A percentile compares a stretch with the other conserved stretches of the same genome.
Conservation (phyloP, 129 eudicot genomes). For the Flaveria robusta region DNA sequence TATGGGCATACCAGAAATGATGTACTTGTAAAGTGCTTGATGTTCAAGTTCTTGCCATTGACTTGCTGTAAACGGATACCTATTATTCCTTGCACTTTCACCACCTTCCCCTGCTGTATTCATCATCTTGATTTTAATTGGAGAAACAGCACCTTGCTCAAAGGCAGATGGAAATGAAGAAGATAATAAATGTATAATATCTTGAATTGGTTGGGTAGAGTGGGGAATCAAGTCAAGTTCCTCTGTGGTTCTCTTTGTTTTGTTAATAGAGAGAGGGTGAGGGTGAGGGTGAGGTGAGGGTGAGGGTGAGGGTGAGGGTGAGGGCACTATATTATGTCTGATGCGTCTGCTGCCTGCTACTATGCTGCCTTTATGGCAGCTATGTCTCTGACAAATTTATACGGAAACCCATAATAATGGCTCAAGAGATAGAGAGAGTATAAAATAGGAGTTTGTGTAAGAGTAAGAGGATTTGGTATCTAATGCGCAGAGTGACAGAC, state of each 20-base stretch:
- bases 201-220: too few relatives aligned
- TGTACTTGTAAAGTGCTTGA: constrained; percentile 89
- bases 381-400: constrained; percentile 63
- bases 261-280: too few relatives aligned
- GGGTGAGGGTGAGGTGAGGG: not conserved
- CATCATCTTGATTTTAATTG: constrained; percentile 31
- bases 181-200: too few relatives aligned
- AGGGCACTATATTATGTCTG: constrained; percentile 58
- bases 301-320: not conserved
- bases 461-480: constrained; percentile 49
- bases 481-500: constrained; percentile 41
- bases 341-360: constrained; percentile 52
- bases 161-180: too few relatives aligned
- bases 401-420: constrained; percentile 72
- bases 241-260: too few relatives aligned
- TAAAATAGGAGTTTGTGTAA: not conserved
- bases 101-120: constrained; percentile 17
- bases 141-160: too few relatives aligned
- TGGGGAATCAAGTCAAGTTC: too few relatives aligned
- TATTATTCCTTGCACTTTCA: constrained; percentile 32
- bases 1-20: constrained; percentile 80
- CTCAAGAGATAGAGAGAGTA: constrained; percentile 18
- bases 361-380: constrained; percentile 71
- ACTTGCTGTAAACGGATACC: constrained; percentile 77
- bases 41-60: constrained; percentile 96